Conservation (phyloP, 345 rosid genomes). For the Bruguiera parviflora region DNA sequence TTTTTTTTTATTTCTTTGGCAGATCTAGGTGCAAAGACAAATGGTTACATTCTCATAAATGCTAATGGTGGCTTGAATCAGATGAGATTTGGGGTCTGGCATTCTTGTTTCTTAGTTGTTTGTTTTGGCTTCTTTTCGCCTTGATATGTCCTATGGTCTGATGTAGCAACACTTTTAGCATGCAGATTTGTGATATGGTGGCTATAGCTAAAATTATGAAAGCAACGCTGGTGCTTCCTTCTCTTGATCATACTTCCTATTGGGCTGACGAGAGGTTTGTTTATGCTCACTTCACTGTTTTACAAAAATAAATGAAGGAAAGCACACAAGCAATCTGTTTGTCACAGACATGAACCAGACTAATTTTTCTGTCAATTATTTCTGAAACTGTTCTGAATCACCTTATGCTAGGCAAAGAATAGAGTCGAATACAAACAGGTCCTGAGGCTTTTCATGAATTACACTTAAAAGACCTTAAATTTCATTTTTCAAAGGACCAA, state of each 20-base stretch:
- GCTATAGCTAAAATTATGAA: constrained; percentile 87
- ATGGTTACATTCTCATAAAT: constrained; percentile 80
- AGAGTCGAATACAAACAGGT: too few relatives aligned
- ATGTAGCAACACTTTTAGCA: constrained; percentile 51
- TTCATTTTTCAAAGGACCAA: too few relatives aligned
- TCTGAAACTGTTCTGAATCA: too few relatives aligned
- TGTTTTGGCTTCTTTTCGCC: constrained; percentile 10
- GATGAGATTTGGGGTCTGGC: constrained; percentile 99
- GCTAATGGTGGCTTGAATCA: constrained; percentile 98
- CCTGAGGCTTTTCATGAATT: too few relatives aligned
- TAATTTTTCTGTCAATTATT: background rate
- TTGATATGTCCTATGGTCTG: constrained; percentile 22
- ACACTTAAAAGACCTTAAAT: too few relatives aligned
- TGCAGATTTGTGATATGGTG: constrained; percentile 98
- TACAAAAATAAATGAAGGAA: background rate
- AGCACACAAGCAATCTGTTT: background rate
- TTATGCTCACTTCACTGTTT: background rate
- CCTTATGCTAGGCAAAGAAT: too few relatives aligned
- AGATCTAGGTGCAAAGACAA: constrained; percentile 67
- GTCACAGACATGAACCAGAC: background rate
- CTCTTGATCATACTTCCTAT: constrained; percentile 83
- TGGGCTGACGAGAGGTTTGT: constrained; percentile 88
- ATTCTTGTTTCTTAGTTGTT: constrained; percentile 36
- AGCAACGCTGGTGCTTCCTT: constrained; percentile 90
- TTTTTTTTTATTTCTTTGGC: constrained; percentile 27